Conservation (phyloP, 2,329 filamentous ascomycete genomes). For the Penicillium sp. region DNA sequence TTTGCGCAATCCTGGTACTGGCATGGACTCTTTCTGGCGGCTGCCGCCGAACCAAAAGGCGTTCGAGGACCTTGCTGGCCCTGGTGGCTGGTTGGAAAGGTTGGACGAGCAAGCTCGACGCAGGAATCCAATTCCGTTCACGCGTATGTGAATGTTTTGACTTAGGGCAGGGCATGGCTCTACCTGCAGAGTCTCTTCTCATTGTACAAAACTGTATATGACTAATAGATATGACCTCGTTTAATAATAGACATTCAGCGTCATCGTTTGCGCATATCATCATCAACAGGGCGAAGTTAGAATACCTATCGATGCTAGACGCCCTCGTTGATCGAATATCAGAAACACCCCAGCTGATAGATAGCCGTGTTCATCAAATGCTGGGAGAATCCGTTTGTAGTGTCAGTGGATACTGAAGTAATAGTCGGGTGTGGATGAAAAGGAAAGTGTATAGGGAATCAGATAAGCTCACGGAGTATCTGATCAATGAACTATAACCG, state of each 20-base stretch:
- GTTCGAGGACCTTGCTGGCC: conserved; percentile 23
- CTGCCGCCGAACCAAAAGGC: conserved; percentile 29
- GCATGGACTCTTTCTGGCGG: conserved; percentile 29
- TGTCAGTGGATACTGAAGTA: too few relatives aligned
- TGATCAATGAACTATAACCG: too few relatives aligned
- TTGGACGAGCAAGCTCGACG: background rate
- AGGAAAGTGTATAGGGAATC: too few relatives aligned
- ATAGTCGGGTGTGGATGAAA: too few relatives aligned
- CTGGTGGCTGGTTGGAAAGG: conserved; percentile 25
- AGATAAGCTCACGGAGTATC: too few relatives aligned
- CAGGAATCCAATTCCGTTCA: background rate
- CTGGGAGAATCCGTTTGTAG: too few relatives aligned
- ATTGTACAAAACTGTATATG: background rate
- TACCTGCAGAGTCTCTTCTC: background rate
- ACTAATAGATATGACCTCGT: background rate
- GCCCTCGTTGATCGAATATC: background rate
- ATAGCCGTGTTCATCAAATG: background rate
- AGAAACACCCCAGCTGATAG: background rate
- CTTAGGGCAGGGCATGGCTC: background rate
- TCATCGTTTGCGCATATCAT: background rate
- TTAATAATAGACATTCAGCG: background rate
- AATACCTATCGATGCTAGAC: background rate
- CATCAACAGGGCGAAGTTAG: background rate
- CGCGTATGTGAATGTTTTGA: background rate
- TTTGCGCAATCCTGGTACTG: conserved; percentile 4